Base-by-base conservation (phyloP, 129 eudicot genomes). In the Artemisia tridentata region DNA sequence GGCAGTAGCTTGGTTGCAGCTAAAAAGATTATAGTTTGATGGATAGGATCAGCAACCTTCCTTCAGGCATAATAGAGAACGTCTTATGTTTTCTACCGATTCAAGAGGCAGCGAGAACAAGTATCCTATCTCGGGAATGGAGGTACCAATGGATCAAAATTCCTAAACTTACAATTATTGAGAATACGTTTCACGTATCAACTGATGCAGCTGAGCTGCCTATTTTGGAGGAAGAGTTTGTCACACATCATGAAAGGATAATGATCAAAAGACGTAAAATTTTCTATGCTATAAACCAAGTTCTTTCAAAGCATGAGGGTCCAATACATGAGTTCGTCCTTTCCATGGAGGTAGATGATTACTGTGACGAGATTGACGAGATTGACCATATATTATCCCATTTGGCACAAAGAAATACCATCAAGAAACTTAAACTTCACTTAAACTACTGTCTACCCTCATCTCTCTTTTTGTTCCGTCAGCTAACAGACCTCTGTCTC, bases 251-350 rank as follows among this genome's bases (percentile, higher is more conserved):
- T 31, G 47, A 16, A 63, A 11, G 0, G 16, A 4, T 5, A 14
- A 17, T 6, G 31, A 11, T 9, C 0, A 3, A 5, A 20, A 64
- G 53, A 49, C 19, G 53, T 64, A 64, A 43, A 41, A 16, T 18
- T 18, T 64, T 41, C 53, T 41, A 18, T 18, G 27, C 25, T 64
- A 64, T 64, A 38, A 18, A 64, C 52, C 69, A 64, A 64, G 52
- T 64, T 64, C 11, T 64, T 15, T 64, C 45, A 43, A 17, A 14
- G 31, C 53, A n/a, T 11, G 52, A 64, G 53, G 53, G 29, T 64
- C 69, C 69, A 45, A 45, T 65, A 65, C 54, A 9, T 0, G 69
- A 45, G 69, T 45, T 65, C 54, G 3, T 11, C 53, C 69, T 65
- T 65, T 10, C 27, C 2, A 65, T 45, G 53, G 16, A 18, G 18